Percentiles rank a stretch among this genome's conserved stretches.
phyloP scores from a whole-genome alignment of 1,139 yeast species.

The Sugiyamaella japonica region DNA sequence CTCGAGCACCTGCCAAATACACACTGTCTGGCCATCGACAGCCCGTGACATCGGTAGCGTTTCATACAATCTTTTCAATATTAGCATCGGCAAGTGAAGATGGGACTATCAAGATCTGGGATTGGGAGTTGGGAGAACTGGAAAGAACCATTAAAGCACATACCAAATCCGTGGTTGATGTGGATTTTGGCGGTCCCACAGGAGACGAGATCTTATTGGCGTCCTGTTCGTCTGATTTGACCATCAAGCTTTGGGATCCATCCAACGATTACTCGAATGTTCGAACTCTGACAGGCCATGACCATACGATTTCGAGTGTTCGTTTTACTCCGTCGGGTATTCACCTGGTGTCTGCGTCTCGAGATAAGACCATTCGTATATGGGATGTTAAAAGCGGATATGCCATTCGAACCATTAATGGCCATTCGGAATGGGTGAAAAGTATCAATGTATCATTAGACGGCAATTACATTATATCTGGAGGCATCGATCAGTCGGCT shows the following conservation, averaged over 20 bases:
- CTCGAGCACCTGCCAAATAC: constrained; percentile 51
- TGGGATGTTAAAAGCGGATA: constrained; percentile 80
- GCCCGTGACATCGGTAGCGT: constrained; percentile 60
- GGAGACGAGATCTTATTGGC: constrained; percentile 43
- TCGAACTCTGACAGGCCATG: constrained; percentile 81
- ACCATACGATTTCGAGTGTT: constrained; percentile 75
- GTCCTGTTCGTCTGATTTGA: constrained; percentile 73
- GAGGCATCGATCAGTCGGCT: constrained; percentile 79
- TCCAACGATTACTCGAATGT: constrained; percentile 53
- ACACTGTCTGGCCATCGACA: constrained; percentile 58
- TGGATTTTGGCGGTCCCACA: constrained; percentile 54
- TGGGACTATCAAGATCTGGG: constrained; percentile 77
- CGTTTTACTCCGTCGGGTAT: constrained; percentile 51
- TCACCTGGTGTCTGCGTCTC: constrained; percentile 65
- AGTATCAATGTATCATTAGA: constrained; percentile 52
- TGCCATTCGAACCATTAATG: constrained; percentile 63
- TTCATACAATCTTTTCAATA: constrained; percentile 73
- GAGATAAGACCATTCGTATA: constrained; percentile 69
- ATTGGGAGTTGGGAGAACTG: constrained; percentile 67
- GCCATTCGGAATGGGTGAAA: constrained; percentile 91
- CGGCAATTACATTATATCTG: constrained; percentile 67
- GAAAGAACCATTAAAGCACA: constrained; percentile 73
- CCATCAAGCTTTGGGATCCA: constrained; percentile 70
- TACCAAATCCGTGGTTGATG: constrained; percentile 63
- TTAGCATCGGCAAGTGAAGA: constrained; percentile 71